phyloP scores from a whole-genome alignment of 23 red algal species.

The Gracilaria gracilis region DNA sequence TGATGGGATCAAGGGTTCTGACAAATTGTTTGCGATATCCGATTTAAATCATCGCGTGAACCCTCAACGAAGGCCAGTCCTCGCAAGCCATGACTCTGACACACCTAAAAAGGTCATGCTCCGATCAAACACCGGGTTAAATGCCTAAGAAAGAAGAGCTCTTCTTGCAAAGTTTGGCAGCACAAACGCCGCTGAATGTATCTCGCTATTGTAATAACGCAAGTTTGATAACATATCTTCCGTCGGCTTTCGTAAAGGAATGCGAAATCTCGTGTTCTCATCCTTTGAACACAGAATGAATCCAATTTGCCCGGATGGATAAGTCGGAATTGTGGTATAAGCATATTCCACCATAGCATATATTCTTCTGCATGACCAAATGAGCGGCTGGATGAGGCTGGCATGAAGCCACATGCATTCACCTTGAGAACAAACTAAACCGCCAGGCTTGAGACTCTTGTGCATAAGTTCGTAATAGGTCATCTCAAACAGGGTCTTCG shows the following conservation, averaged over 20 bases:
- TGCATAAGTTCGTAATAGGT: slow-evolving; percentile 80
- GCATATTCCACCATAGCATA: slow-evolving; percentile 90
- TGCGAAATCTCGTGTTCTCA: slow-evolving; percentile 6
- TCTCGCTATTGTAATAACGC: slow-evolving; percentile 86
- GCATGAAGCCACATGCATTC: slow-evolving; percentile 98
- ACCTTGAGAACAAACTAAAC: slow-evolving; percentile 79
- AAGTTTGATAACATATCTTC: slow-evolving; percentile 34
- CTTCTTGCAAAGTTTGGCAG: slow-evolving; percentile 87
- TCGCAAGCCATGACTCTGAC: too few species aligned
- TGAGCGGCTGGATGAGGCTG: slow-evolving; percentile 70
- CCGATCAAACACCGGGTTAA: background rate
- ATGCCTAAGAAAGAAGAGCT: slow-evolving; percentile 16
- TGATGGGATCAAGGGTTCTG: too few species aligned
- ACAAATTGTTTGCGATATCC: too few species aligned
- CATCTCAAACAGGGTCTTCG: slow-evolving; percentile 80
- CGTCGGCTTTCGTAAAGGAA: slow-evolving; percentile 54
- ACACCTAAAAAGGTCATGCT: too few species aligned
- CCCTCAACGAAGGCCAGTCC: too few species aligned
- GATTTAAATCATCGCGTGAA: too few species aligned
- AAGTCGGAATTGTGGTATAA: slow-evolving; percentile 88
- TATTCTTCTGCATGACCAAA: slow-evolving; percentile 64
- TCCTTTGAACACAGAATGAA: slow-evolving; percentile 78
- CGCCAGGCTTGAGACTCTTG: slow-evolving; percentile 62
- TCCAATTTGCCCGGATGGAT: slow-evolving; percentile 96
- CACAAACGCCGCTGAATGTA: slow-evolving; percentile 93